Conservation (phyloP, 1,284 basidiomycete species). For the Rhizopogon hawkerae region DNA sequence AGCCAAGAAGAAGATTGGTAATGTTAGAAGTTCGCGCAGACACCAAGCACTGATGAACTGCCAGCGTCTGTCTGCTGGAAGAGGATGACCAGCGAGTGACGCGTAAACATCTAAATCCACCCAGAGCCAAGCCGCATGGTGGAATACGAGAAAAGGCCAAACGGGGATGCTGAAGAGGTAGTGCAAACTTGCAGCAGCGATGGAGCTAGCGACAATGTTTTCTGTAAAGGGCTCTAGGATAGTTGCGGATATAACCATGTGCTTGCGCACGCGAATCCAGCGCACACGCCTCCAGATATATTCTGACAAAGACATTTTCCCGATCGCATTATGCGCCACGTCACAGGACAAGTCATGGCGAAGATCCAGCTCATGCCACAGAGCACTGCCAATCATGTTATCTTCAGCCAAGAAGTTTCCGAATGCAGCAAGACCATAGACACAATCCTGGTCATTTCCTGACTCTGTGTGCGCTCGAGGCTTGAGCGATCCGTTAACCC, state of each 20-base stretch:
- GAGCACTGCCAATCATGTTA: conserved; percentile 84
- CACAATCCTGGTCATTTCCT: conserved; percentile 24
- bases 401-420: conserved; percentile 88
- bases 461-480: conserved; percentile 25
- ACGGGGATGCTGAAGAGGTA: conserved; percentile 44
- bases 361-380: conserved; percentile 87
- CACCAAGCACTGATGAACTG: conserved; percentile 72
- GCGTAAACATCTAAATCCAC: conserved; percentile 71
- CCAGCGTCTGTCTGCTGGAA: conserved; percentile 41
- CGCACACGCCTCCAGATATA: conserved; percentile 83
- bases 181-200: conserved; percentile 52
- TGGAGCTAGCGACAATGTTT: conserved; percentile 59
- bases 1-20: conserved; percentile 80
- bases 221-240: conserved; percentile 87
- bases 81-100: conserved; percentile 62
- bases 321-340: conserved; percentile 82
- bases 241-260: conserved; percentile 81
- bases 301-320: conserved; percentile 71
- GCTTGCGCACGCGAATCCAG: conserved; percentile 92
- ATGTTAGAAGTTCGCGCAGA: conserved; percentile 66
- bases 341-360: conserved; percentile 85
- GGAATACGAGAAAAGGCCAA: conserved; percentile 48
- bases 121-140: conserved; percentile 51
- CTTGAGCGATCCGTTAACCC: conserved; percentile 53
- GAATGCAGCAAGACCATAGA: conserved; percentile 66